phyloP scores from a whole-genome alignment of 345 rosid genomes.

The sweet orange (Citrus sinensis) region DVS_A1.0 CM039165.1:37654001-37654500 shows the following conservation, averaged over 20 bases:
- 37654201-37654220: conserved; percentile 85
- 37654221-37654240: conserved; percentile 82
- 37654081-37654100: neutral
- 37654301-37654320: neutral
- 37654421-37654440: neutral
- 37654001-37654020: neutral
- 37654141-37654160: conserved; percentile 97
- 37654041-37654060: neutral
- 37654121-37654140: conserved; percentile 57
- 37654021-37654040: neutral
- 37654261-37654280: conserved; percentile 1
- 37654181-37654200: conserved; percentile 94
- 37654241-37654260: conserved; percentile 6
- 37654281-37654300: conserved; percentile 1
- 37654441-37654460: neutral
- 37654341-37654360: neutral
- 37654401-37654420: neutral
- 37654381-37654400: neutral
- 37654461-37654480: neutral
- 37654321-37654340: neutral
- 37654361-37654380: neutral
- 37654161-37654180: conserved; percentile 98
- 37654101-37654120: neutral
- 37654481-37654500: conserved; percentile 1
- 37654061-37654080: neutral